A percentile compares a stretch with the other conserved stretches of the same genome.
Conservation (phyloP, 495 filamentous ascomycete genomes). For the Penicillium herquei region DNA sequence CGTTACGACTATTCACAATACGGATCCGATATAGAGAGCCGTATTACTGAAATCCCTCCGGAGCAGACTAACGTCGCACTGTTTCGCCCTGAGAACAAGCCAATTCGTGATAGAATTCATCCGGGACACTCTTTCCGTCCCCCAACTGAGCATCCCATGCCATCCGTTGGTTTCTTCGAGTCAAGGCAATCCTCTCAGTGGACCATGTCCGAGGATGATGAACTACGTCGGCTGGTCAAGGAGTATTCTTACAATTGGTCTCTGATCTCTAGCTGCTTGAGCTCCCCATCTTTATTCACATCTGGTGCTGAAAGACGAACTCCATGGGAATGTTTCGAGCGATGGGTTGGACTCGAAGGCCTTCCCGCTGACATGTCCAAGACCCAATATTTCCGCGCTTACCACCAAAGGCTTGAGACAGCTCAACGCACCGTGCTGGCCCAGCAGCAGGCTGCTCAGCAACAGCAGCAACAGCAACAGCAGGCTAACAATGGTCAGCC, state of each 20-base stretch:
- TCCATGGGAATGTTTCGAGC: conserved; percentile 98
- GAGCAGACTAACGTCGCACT: conserved; percentile 78
- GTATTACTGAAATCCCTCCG: conserved; percentile 56
- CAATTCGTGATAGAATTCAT: conserved; percentile 84
- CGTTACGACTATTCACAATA: conserved; percentile 72
- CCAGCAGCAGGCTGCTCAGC: conserved; percentile 57
- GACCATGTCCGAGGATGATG: conserved; percentile 85
- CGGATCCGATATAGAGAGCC: conserved; percentile 59
- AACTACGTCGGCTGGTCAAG: conserved; percentile 76
- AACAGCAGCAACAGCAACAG: conserved; percentile 54
- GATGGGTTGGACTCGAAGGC: conserved; percentile 88
- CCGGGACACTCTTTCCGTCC: conserved; percentile 91
- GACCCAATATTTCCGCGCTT: conserved; percentile 86
- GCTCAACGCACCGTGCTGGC: conserved; percentile 66
- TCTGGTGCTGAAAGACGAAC: conserved; percentile 87
- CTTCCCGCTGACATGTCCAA: conserved; percentile 88
- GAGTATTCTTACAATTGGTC: conserved; percentile 98
- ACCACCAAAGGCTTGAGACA: conserved; percentile 74
- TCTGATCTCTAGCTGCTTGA: conserved; percentile 76
- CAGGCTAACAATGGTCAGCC: conserved; percentile 53
- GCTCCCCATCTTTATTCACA: conserved; percentile 68
- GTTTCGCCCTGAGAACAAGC: conserved; percentile 86
- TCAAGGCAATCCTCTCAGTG: conserved; percentile 81
- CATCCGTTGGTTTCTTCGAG: conserved; percentile 85
- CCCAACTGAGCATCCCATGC: conserved; percentile 88